phyloP scores from a whole-genome alignment of 2,329 filamentous ascomycete species.

The Xylariaceae sp. region DNA sequence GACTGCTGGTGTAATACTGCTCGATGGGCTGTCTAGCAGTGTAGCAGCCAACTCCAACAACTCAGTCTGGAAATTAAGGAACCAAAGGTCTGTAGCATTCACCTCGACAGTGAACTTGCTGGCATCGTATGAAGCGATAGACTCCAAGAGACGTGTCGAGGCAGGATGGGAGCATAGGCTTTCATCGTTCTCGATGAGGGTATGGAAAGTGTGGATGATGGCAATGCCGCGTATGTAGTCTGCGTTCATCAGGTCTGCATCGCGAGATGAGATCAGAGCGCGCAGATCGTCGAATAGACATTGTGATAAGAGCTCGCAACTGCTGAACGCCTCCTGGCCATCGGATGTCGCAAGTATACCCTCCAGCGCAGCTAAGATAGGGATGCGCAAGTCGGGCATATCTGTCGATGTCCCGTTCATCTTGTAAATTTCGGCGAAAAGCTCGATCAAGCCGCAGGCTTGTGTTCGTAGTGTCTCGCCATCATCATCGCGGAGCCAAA shows the following conservation, averaged over 20 bases:
- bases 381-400: constrained; percentile 49
- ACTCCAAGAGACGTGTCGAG: constrained; percentile 5
- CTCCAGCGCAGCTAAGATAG: constrained; percentile 55
- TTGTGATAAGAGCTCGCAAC: constrained; percentile 6
- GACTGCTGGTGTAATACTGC: neutral
- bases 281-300: constrained; percentile 16
- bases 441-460: constrained; percentile 54
- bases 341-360: constrained; percentile 47
- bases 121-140: constrained; percentile 6
- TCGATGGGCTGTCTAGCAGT: neutral
- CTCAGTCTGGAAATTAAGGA: constrained; percentile 16
- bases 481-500: constrained; percentile 68
- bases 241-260: neutral
- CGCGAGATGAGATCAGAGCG: constrained; percentile 3
- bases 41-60: constrained; percentile 9
- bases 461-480: constrained; percentile 53
- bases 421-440: constrained; percentile 58
- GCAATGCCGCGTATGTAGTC: constrained; percentile 19
- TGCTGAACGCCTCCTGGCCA: constrained; percentile 31
- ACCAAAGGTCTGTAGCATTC: neutral
- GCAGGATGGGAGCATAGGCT: constrained; percentile 1
- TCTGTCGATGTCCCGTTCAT: constrained; percentile 10
- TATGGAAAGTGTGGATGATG: constrained; percentile 13
- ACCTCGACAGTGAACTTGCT: neutral
- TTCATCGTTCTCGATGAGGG: constrained; percentile 11